Evolutionary conservation across 75 land plant species (phyloP).

Genomic region (Adiantum capillusveneris): DNA sequence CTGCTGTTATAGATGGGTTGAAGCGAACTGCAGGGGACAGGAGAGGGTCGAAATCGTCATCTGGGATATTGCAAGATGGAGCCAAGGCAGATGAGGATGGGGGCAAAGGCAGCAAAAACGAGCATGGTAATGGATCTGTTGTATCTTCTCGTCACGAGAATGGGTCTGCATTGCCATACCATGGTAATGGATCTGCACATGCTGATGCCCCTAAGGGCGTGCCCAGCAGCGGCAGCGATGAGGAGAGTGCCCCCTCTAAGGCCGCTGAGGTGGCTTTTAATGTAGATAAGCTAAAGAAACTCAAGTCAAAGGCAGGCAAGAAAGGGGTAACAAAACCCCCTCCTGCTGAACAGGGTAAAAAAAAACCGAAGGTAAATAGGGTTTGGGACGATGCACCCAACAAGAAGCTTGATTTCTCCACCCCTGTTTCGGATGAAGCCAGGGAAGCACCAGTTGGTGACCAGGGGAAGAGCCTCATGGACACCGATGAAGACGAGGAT

Average conservation of each 20-base stretch:
- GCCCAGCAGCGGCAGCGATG: slow-evolving; percentile 27
- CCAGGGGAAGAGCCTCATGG: slow-evolving; percentile 95
- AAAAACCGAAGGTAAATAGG: slow-evolving; percentile 78
- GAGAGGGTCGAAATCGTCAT: not conserved
- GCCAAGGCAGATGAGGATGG: slow-evolving; percentile 21
- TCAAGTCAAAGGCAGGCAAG: slow-evolving; percentile 59
- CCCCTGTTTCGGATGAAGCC: slow-evolving; percentile 50
- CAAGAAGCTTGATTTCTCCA: slow-evolving; percentile 73
- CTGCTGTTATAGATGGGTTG: not conserved
- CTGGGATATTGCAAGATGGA: slow-evolving; percentile 19
- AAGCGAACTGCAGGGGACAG: not conserved
- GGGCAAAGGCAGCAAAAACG: slow-evolving; percentile 44
- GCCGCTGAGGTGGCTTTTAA: slow-evolving; percentile 64
- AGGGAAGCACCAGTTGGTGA: slow-evolving; percentile 46
- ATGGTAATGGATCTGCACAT: slow-evolving; percentile 9
- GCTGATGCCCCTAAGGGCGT: slow-evolving; percentile 8
- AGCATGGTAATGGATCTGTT: slow-evolving; percentile 14
- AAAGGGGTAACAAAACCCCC: slow-evolving; percentile 24
- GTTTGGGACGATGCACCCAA: slow-evolving; percentile 86
- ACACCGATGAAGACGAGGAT: slow-evolving; percentile 63
- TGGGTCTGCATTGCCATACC: slow-evolving; percentile 12
- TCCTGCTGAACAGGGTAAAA: slow-evolving; percentile 35
- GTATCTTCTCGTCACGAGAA: slow-evolving; percentile 19
- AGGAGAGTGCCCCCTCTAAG: slow-evolving; percentile 29
- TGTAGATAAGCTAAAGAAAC: slow-evolving; percentile 83